A percentile compares a stretch with the other conserved stretches of the same genome.
These are phyloP conservation scores for Dipodascus albidus DNA, from an alignment of 805 yeast species.

Conservation along the genomic window DNA sequence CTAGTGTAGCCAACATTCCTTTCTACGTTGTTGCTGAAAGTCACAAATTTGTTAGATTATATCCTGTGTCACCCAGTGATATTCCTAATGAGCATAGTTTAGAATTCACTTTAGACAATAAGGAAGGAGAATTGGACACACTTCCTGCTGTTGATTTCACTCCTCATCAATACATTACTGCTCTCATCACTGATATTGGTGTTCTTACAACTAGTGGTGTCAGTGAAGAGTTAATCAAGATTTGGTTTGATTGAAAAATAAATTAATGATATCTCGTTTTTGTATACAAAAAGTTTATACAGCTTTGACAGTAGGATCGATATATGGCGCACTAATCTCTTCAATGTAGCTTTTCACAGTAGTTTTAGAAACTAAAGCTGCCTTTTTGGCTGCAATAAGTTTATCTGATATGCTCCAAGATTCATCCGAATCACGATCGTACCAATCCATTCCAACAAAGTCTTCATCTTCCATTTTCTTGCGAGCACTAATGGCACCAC, in stretches of 20 bases:
- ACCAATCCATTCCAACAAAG: slow-evolving; percentile 34
- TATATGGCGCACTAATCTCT: slow-evolving; percentile 7
- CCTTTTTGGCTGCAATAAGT: slow-evolving; percentile 13
- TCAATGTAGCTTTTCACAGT: slow-evolving; percentile 16
- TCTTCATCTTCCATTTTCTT: slow-evolving; percentile 54
- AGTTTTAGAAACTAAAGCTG: slow-evolving; percentile 11
- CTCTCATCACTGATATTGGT: slow-evolving; percentile 91
- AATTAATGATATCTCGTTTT: not conserved
- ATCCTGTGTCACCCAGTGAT: slow-evolving; percentile 88
- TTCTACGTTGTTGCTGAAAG: slow-evolving; percentile 89
- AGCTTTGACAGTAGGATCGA: slow-evolving; percentile 6
- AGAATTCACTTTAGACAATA: slow-evolving; percentile 28
- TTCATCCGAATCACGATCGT: slow-evolving; percentile 26
- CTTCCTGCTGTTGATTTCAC: slow-evolving; percentile 79
- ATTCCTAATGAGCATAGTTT: slow-evolving; percentile 52
- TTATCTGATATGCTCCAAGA: slow-evolving; percentile 24
- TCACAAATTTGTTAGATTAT: slow-evolving; percentile 92
- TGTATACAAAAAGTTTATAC: not conserved
- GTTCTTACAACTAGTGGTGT: slow-evolving; percentile 96
- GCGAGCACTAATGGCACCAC: slow-evolving; percentile 60
- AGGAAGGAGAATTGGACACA: slow-evolving; percentile 27
- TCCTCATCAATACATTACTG: slow-evolving; percentile 91
- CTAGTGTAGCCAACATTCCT: slow-evolving; percentile 84
- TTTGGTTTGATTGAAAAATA: slow-evolving; percentile 74
- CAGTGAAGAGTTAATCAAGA: slow-evolving; percentile 93